Evolutionary conservation across 2,329 filamentous ascomycete species (phyloP).

Genomic region (Arthrinium puccinioides): DNA sequence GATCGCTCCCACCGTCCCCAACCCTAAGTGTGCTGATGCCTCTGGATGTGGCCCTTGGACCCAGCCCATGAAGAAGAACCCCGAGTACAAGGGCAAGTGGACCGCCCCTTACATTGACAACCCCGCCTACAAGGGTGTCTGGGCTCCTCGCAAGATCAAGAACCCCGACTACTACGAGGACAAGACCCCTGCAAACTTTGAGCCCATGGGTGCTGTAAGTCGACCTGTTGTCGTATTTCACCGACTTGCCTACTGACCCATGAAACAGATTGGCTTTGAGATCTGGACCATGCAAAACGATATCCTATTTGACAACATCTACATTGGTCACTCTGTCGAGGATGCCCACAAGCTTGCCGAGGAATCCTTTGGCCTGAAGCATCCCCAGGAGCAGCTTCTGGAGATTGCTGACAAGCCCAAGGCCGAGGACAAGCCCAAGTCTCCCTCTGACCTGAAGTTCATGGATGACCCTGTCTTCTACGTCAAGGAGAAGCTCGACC

Average conservation of each 20-base stretch:
- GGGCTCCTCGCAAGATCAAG: slow-evolving; percentile 91
- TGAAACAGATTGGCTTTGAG: slow-evolving; percentile 80
- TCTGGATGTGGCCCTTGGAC: slow-evolving; percentile 94
- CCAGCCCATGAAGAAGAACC: slow-evolving; percentile 89
- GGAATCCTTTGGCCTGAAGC: slow-evolving; percentile 88
- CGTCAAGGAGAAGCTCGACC: slow-evolving; percentile 85
- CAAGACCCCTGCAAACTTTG: slow-evolving; percentile 92
- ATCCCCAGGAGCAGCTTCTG: slow-evolving; percentile 69
- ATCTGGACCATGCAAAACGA: slow-evolving; percentile 99
- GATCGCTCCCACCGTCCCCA: slow-evolving; percentile 81
- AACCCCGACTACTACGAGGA: slow-evolving; percentile 97
- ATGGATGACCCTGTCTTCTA: slow-evolving; percentile 81
- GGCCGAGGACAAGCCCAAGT: slow-evolving; percentile 56
- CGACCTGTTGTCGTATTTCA: not conserved
- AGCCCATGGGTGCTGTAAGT: slow-evolving; percentile 95
- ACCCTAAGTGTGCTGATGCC: slow-evolving; percentile 90
- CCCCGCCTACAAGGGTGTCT: slow-evolving; percentile 94
- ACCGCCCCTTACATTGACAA: slow-evolving; percentile 88
- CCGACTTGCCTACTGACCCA: slow-evolving; percentile 12
- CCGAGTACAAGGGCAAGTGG: slow-evolving; percentile 99
- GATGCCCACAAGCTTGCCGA: slow-evolving; percentile 84
- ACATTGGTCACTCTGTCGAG: slow-evolving; percentile 93
- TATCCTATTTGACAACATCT: slow-evolving; percentile 99
- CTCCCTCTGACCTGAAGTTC: slow-evolving; percentile 76
- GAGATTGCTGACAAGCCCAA: slow-evolving; percentile 78